Evolutionary conservation across 176 grass and related monocot species (phyloP), one percentile per base, ranked within the genome.

Genomic region (Luzula sylvatica): DNA sequence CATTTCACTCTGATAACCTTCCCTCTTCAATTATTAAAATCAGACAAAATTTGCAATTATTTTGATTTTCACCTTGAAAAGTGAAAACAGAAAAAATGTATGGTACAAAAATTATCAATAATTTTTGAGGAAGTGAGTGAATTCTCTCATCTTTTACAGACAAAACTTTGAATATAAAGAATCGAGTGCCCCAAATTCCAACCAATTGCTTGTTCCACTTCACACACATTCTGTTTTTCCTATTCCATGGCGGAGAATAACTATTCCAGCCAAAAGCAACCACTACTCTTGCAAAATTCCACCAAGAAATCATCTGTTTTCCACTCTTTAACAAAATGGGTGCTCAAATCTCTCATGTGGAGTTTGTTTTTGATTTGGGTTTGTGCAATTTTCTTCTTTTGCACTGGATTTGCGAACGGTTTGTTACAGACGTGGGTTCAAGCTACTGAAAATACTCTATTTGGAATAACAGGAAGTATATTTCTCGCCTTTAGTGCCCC

Each of bases 281-380:
- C 51, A 1, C 65, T 69, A 9, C 51, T 69, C 11, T 28, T 20
- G 23, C 42, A 59, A 51, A 35, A 4, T 48, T 52, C 23, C 13
- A 59, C 68, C 12, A 22, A 42, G 38, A 60, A 26, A 50, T 30
- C 30, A 7, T 12, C 57, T 13, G 38, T 57, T 21, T 20, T 73
- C 26, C 73, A 65, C 26, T 78, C 73, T 12, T 61, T 96, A 35
- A 63, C 50, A 38, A 82, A 62, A 74, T 66, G 67, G 38, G 66
- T 63, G 55, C 74, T 96, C 64, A 86, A 86, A 59, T 76, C 65
- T 43, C 52, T 86, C 8, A 88, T 95, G 77, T 95, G 90, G 90
- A 51, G 58, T 32, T 56, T 86, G 17, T 76, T 89, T 62, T 42
- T 88, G 41, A 70, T 50, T 18, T 96, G 90, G 90, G 70, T 58